phyloP scores from a whole-genome alignment of 2,329 filamentous ascomycete genomes.

The Paracamarosporium sp. region DNA sequence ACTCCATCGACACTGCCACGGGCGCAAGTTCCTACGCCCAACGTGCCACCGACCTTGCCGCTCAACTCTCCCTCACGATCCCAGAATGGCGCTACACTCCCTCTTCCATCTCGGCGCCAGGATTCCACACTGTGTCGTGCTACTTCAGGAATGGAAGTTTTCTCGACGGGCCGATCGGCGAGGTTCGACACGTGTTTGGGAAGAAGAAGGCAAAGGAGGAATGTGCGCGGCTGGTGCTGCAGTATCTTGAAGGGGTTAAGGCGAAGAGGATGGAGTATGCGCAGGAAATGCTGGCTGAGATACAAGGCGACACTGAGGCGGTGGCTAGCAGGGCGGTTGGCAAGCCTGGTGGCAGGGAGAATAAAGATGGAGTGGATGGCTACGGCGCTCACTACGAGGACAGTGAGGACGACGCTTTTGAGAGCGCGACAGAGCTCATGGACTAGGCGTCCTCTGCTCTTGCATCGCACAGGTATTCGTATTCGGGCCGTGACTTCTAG shows the following conservation, averaged over 20 bases:
- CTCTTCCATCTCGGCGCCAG: slow-evolving; percentile 11
- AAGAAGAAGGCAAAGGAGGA: slow-evolving; percentile 59
- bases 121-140: slow-evolving; percentile 46
- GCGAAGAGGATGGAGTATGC: slow-evolving; percentile 25
- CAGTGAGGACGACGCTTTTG: slow-evolving; percentile 5
- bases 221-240: slow-evolving; percentile 52
- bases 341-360: slow-evolving; percentile 4
- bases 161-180: slow-evolving; percentile 45
- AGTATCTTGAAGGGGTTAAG: slow-evolving; percentile 46
- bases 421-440: background rate
- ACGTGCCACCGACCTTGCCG: slow-evolving; percentile 27
- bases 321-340: background rate
- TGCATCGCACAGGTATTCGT: too few species aligned
- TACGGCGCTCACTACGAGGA: background rate
- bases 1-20: background rate
- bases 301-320: slow-evolving; percentile 9
- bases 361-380: background rate
- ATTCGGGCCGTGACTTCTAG: too few species aligned
- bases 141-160: slow-evolving; percentile 35
- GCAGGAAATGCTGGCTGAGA: slow-evolving; percentile 21
- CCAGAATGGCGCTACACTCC: slow-evolving; percentile 27
- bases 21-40: slow-evolving; percentile 16
- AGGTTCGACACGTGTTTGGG: slow-evolving; percentile 52
- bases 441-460: slow-evolving; percentile 3
- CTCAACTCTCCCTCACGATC: slow-evolving; percentile 24